Evolutionary conservation across 768 basidiomycete species (phyloP), one percentile per base, ranked within the genome.

Genomic region (Rhizopogon sp.): DNA sequence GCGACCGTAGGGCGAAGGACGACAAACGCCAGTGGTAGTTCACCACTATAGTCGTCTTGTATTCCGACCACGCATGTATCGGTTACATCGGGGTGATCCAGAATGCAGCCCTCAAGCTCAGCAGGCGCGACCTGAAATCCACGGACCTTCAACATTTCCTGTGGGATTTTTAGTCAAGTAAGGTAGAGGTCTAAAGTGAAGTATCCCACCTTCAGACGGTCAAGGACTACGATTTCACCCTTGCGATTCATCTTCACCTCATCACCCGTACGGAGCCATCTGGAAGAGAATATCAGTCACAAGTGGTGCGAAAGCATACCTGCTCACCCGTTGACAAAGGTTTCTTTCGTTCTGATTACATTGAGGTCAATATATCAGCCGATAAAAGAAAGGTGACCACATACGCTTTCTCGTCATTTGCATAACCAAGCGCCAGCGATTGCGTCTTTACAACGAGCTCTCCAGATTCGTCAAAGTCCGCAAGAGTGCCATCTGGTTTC

Each of bases 141-240:
- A 63, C 77, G 74, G 39, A 85, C 81, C 70, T 90, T 88, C 69
- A 88, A 75, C 53, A 87, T 81, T 74, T 89, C 87, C 85, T 86
- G 53, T n/a, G 2, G 58, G 8, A 62, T 37, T 16, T 6, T 29
- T 6, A 35, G 11, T 43, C 17, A 29, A 17, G 1, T 16, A 43
- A 20, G 10, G 29, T 20, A 16, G 35, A 3, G 3, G 31, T 33
- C 20, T 9, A 49, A 39, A 33, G 28, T 1, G n/a, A 37, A 22
- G 6, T 35, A 49, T 33, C 58, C n/a, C 60, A 84, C 86, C 78
- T 89, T 90, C 53, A 88, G 66, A 25, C 88, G 81, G 65, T 90
- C 88, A 11, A 90, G 80, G 28, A 90, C 73, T 62, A 81, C 88
- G 1, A 89, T 63, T 57, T 89, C 85, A 10, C 77, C 75, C 50